These are phyloP conservation scores for Chlorella sp. DNA, from an alignment of 139 green algal species.

Conservation along the genomic window DNA sequence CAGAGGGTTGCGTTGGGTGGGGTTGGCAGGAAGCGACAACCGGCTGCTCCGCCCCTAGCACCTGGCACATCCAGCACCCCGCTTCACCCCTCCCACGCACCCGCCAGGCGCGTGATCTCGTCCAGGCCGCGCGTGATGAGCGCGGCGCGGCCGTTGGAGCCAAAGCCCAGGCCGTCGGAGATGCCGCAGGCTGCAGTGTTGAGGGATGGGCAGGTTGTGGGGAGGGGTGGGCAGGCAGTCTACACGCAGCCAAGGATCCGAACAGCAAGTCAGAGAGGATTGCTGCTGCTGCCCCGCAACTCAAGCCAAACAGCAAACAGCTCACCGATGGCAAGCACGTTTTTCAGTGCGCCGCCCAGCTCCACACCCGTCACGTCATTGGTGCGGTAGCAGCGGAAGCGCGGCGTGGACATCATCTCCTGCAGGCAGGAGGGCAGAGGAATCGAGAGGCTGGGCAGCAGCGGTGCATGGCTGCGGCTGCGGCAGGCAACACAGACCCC, in stretches of 20 bases:
- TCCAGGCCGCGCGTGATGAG: conserved; percentile 68
- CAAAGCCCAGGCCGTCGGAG: conserved; percentile 66
- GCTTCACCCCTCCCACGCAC: neutral
- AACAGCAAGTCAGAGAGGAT: too few relatives aligned
- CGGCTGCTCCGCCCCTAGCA: too few relatives aligned
- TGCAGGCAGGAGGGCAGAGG: conserved; percentile 6
- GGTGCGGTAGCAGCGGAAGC: conserved; percentile 71
- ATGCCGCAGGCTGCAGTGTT: conserved; percentile 60
- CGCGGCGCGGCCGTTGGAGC: conserved; percentile 58
- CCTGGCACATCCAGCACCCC: neutral
- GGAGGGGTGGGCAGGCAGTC: too few relatives aligned
- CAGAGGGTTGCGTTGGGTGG: neutral
- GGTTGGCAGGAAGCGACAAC: neutral
- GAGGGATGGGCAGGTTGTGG: too few relatives aligned
- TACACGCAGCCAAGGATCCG: too few relatives aligned
- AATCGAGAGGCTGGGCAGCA: neutral
- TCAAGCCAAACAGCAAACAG: too few relatives aligned
- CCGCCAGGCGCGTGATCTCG: conserved; percentile 76
- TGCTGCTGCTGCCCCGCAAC: too few relatives aligned
- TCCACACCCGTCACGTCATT: conserved; percentile 64
- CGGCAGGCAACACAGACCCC: neutral
- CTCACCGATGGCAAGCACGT: conserved; percentile 65
- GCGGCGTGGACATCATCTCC: conserved; percentile 42
- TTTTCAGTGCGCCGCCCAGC: conserved; percentile 72
- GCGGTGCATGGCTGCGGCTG: neutral